Base-by-base conservation (phyloP, 2,329 filamentous ascomycete species). In the Monilinia laxa region DNA sequence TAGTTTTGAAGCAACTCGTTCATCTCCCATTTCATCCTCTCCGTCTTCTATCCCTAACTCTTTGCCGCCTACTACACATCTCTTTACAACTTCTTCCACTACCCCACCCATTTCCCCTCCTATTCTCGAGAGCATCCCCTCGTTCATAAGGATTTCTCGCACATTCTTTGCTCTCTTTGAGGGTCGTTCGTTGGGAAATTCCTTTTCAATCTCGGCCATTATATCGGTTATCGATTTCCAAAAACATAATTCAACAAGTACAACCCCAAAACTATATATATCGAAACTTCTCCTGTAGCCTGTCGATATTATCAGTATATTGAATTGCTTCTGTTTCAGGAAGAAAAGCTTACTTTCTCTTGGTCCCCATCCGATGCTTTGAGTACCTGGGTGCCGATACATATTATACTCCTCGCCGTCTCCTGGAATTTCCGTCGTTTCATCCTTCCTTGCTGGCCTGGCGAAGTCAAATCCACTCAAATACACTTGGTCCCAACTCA, bases 391-490 rank as follows among this genome's bases (percentile, higher is more conserved):
- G 65, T 85, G 83, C 0, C 82, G 79, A 72, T 85, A 86, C 7
- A 85, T 71, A 64, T 84, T 81, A 62, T 81, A 77, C 42, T 78
- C 77, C 0, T 77, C 77, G 18, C 82, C 78, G 64, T 81, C 79
- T 10, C 78, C 77, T 0, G 81, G 81, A 1, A 79, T 78, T 54
- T 85, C 82, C 0, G 83, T 84, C 76, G 81, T 77, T 68, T 85
- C 83, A 59, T 83, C 81, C 9, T 78, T 78, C 3, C 77, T 77
- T 2, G 81, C 82, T 1, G 83, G 84, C 3, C 84, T 80, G 2
- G 81, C 80, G 70, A 83, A 85, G 68, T 85, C 84, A 74, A 86
- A 86, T 45, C 84, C 83, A 0, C 80, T 82, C 51, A 85, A 76
- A 68, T 78, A 81, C 0, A 82, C 82, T 42, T 76, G 74, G 12